Conservation (phyloP, 2,329 filamentous ascomycete genomes). For the Hypoxylon sp. region DNA sequence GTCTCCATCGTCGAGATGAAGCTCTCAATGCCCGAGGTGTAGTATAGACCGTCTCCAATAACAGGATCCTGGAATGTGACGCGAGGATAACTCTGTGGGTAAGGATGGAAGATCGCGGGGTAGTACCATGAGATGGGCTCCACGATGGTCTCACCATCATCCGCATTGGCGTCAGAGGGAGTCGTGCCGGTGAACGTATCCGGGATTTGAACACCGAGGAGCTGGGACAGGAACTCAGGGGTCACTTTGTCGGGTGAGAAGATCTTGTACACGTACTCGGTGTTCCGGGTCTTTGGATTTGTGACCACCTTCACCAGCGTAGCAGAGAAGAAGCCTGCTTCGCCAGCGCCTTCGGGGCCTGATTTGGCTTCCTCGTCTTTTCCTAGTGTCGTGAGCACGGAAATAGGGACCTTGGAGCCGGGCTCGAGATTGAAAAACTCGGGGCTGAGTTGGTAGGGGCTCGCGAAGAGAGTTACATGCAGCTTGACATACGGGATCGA, state of each 20-base stretch:
- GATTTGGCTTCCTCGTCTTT: constrained; percentile 60
- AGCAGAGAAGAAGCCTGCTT: constrained; percentile 84
- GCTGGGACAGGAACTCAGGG: constrained; percentile 59
- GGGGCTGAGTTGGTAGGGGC: constrained; percentile 75
- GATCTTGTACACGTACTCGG: constrained; percentile 71
- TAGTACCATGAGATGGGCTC: constrained; percentile 77
- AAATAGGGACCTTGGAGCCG: constrained; percentile 69
- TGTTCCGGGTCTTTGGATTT: constrained; percentile 64
- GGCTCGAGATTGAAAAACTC: constrained; percentile 74
- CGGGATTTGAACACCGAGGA: constrained; percentile 61
- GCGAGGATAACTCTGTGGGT: constrained; percentile 84
- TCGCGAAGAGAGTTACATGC: constrained; percentile 89
- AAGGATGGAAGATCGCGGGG: constrained; percentile 81
- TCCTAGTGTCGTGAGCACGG: constrained; percentile 83
- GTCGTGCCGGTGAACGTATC: constrained; percentile 46
- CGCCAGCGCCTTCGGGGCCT: constrained; percentile 70
- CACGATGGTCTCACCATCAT: constrained; percentile 46
- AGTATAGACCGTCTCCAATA: constrained; percentile 73
- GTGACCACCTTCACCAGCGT: constrained; percentile 72
- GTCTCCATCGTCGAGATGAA: constrained; percentile 99
- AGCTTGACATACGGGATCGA: constrained; percentile 85
- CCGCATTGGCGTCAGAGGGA: constrained; percentile 36
- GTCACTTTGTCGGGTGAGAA: constrained; percentile 66
- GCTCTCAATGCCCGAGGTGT: constrained; percentile 81
- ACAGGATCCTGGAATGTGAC: constrained; percentile 86